Evolutionary conservation across 805 yeast species (phyloP).

Genomic region (Pichia ethanolica): DNA sequence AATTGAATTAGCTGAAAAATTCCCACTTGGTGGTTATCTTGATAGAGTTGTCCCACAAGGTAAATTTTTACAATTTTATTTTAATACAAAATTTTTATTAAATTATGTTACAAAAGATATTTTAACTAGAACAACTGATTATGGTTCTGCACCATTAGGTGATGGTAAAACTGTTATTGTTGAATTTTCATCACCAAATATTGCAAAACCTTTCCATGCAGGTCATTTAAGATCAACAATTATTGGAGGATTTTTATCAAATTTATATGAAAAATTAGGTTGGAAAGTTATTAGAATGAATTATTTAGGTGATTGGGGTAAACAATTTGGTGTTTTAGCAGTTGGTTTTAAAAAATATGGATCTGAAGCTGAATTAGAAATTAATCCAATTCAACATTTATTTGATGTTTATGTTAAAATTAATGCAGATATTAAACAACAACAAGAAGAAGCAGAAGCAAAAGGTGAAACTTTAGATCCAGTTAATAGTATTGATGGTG

Average conservation of each 20-base stretch:
- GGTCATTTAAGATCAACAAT: conserved; percentile 97
- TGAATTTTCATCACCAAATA: conserved; percentile 96
- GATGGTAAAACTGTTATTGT: conserved; percentile 61
- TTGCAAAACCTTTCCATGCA: conserved; percentile 99
- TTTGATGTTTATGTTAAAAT: conserved; percentile 88
- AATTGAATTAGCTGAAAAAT: conserved; percentile 66
- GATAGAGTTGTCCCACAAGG: conserved; percentile 75
- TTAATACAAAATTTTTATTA: conserved; percentile 58
- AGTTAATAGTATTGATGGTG: conserved; percentile 55
- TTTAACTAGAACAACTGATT: conserved; percentile 50
- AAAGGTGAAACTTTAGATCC: conserved; percentile 45
- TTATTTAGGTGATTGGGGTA: conserved; percentile 99
- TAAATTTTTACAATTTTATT: conserved; percentile 85
- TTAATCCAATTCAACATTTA: conserved; percentile 88
- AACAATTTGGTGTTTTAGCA: conserved; percentile 94
- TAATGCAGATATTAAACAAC: conserved; percentile 66
- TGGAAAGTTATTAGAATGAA: conserved; percentile 91
- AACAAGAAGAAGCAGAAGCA: conserved; percentile 45
- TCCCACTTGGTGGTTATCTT: conserved; percentile 67
- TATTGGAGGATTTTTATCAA: conserved; percentile 91
- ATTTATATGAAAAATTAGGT: conserved; percentile 83
- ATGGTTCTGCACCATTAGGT: conserved; percentile 74
- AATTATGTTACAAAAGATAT: conserved; percentile 64
- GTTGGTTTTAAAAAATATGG: conserved; percentile 89
- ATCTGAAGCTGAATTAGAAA: conserved; percentile 55